These are phyloP conservation scores for Raddia distichophylla DNA, from an alignment of 176 grass and related monocot species.

Conservation along the genomic window DNA sequence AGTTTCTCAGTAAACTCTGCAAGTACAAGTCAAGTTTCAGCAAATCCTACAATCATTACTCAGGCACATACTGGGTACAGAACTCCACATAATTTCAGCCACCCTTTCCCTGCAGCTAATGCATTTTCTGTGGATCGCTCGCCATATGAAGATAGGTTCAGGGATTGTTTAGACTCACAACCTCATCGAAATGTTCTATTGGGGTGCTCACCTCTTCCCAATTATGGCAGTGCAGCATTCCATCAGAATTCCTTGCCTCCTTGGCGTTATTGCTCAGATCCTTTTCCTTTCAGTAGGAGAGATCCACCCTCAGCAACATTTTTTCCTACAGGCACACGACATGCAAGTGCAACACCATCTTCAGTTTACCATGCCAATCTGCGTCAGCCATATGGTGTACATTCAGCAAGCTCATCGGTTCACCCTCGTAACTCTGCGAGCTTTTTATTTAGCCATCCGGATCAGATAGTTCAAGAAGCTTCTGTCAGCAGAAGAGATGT, in stretches of 20 bases:
- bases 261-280: slow-evolving; percentile 42
- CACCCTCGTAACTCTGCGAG: slow-evolving; percentile 1
- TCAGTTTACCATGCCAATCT: slow-evolving; percentile 40
- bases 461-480: slow-evolving; percentile 25
- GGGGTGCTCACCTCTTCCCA: slow-evolving; percentile 39
- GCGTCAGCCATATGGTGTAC: slow-evolving; percentile 37
- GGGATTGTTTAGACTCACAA: slow-evolving; percentile 15
- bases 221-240: slow-evolving; percentile 35
- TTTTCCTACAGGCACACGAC: slow-evolving; percentile 27
- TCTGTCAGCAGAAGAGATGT: slow-evolving; percentile 7
- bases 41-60: slow-evolving; percentile 33
- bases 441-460: slow-evolving; percentile 32
- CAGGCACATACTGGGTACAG: slow-evolving; percentile 38
- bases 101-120: slow-evolving; percentile 25
- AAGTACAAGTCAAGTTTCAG: slow-evolving; percentile 6
- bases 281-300: slow-evolving; percentile 15
- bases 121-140: slow-evolving; percentile 41
- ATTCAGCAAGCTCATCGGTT: slow-evolving; percentile 39
- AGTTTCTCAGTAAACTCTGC: slow-evolving; percentile 34
- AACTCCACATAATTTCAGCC: slow-evolving; percentile 18
- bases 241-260: slow-evolving; percentile 15
- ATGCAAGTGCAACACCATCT: slow-evolving; percentile 23
- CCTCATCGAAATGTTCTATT: slow-evolving; percentile 24
- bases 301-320: slow-evolving; percentile 23
- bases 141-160: slow-evolving; percentile 26